Evolutionary conservation across 2,329 filamentous ascomycete genomes (phyloP), one percentile per base, ranked within the genome.

Genomic region (Trichoderma endophyticum): DNA sequence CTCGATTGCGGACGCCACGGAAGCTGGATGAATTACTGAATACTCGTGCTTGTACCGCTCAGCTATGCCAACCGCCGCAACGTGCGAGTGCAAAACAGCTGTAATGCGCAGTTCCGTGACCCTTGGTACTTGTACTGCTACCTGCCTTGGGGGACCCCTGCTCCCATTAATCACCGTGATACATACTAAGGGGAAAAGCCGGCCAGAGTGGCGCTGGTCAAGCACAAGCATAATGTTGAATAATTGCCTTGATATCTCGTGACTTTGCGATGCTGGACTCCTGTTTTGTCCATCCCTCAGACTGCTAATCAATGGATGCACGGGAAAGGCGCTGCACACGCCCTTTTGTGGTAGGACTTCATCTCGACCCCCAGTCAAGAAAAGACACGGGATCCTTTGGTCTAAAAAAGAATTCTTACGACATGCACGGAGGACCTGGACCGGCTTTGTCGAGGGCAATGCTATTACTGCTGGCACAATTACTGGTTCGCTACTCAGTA

Each of bases 1-100:
- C 66, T 69, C 66, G 66, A 69, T 69, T 60, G 32, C 36, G 66
- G 36, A 61, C 66, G 66, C 21, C 24, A 51, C 56, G 66, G 66
- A 60, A 43, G 6, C n/a, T 18, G 51, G 48, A 26, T 26, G 30
- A 28, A 14, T 54, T 54, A 12, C 21, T 54, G n/a, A 54, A 54
- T 54, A 54, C 1, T 21, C 4, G 11, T 51, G n/a, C 48, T 51
- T 34, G 36, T 15, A 59, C 56, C 36, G 56, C 66, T 69, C 56
- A 43, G 21, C 34, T 26, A n/a, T 39, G 36, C 65, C 54, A 48
- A 26, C 26, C 14, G 59, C n/a, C 15, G 24, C 63, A 39, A 54
- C 30, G 48, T 56, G 63, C 48, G 48, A 28, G 48, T 36, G 48
- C 48, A 18, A 48, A n/a, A 5, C 48, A 66, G 43, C 48, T 57